These are phyloP conservation scores for Schizophyllum commune DNA, from an alignment of 1,284 basidiomycete species.

Conservation along the genomic window DNA sequence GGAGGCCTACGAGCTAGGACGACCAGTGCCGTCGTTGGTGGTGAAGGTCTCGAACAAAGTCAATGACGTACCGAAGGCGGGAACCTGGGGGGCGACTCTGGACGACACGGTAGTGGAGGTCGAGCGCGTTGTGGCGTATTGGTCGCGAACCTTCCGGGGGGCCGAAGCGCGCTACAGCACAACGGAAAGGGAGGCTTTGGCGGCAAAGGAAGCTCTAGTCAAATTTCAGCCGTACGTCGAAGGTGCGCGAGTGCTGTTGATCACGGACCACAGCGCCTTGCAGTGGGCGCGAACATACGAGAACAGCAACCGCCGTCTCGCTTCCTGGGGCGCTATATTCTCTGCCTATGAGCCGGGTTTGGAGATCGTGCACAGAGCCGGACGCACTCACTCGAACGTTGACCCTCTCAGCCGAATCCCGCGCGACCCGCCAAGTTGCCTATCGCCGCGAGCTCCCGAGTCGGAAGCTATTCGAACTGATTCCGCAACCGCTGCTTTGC, in stretches of 20 bases:
- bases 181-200: not conserved
- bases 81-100: constrained; percentile 6
- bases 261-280: constrained; percentile 1
- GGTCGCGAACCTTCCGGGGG: constrained; percentile 16
- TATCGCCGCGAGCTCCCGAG: not conserved
- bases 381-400: constrained; percentile 22
- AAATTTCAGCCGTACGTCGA: constrained; percentile 2
- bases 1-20: not conserved
- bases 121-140: constrained; percentile 24
- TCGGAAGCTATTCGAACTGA: not conserved
- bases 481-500: not conserved
- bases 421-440: not conserved
- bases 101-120: constrained; percentile 21
- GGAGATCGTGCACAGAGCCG: not conserved
- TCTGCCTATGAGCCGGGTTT: not conserved
- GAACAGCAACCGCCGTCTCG: not conserved
- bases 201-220: not conserved
- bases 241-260: not conserved
- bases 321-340: not conserved
- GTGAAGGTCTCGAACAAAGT: not conserved
- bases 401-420: constrained; percentile 14
- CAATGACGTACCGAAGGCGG: not conserved
- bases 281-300: constrained; percentile 1
- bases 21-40: not conserved
- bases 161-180: constrained; percentile 4